A percentile compares a stretch with the other conserved stretches of the same genome.
Conservation (phyloP, 192 early-diverging fungal genomes). For the Backusella parvicylindrica region DNA sequence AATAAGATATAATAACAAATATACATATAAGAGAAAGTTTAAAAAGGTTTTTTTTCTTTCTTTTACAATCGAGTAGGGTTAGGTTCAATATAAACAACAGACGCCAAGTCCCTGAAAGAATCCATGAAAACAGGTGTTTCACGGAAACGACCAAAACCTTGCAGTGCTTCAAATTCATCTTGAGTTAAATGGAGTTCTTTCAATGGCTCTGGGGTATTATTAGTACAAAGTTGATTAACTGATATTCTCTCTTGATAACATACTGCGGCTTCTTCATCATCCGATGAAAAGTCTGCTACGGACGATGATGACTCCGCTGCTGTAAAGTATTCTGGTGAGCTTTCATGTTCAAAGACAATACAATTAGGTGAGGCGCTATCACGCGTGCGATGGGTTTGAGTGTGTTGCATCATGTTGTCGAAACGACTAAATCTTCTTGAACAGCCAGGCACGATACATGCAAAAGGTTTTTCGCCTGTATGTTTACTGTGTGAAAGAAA, state of each 20-base stretch:
- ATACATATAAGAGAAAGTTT: not conserved
- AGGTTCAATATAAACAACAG: conserved; percentile 11
- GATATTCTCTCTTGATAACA: not conserved
- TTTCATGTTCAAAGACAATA: not conserved
- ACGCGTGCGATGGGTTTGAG: conserved; percentile 59
- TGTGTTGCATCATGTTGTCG: conserved; percentile 81
- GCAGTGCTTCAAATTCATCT: conserved; percentile 36
- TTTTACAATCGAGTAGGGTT: conserved; percentile 3
- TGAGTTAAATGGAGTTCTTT: conserved; percentile 19
- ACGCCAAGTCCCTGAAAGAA: conserved; percentile 1
- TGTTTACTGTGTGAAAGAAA: conserved; percentile 19
- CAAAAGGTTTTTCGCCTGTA: conserved; percentile 61
- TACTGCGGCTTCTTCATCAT: not conserved
- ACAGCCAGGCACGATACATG: conserved; percentile 63
- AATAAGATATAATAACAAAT: not conserved
- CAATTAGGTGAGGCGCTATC: not conserved
- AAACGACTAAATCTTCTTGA: conserved; percentile 68
- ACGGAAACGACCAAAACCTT: conserved; percentile 34
- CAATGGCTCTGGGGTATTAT: not conserved
- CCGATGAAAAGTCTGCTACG: not conserved
- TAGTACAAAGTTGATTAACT: not conserved
- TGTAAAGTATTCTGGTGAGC: not conserved
- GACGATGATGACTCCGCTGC: not conserved
- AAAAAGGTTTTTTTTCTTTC: not conserved
- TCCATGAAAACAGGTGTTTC: conserved; percentile 4